Base-by-base conservation (phyloP, 2,329 filamentous ascomycete species). In the Fusarium nanum region DNA sequence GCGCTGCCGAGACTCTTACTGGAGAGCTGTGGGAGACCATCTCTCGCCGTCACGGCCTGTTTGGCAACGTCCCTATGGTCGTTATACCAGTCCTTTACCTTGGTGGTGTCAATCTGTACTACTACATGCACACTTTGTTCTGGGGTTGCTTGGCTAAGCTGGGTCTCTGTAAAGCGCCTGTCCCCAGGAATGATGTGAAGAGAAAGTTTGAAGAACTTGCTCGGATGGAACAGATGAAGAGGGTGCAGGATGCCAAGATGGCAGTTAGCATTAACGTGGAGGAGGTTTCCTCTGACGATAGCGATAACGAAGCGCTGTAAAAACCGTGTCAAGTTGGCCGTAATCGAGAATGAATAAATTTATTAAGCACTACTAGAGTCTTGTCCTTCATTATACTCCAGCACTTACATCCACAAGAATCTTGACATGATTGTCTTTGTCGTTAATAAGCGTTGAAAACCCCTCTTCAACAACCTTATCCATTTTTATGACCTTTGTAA, bases 401-500 rank as follows among this genome's bases (percentile, higher is more conserved):
- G 62, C 60, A 25, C 63, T 44, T 0, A 66, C 63, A 12, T 66
- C 61, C 3, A 66, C 63, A 25, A 66, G 13, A 11, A 66, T 66
- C 54, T 66, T 66, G 5, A 66, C 63, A 12, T 66, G 63, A 2
- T 66, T 66, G 4, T 66, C 61, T 4, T 66, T 66, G 3, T 66
- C 61, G 13, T 66, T 32, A 0, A 66, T 60, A 1, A 66, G 61
- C 0, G 63, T 54, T 4, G 42, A 48, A 5, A 66, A 66, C 0
- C 63, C 63, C 14, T 66, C 61, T 2, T 66, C 63, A 5, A 66
- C 63, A 16, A 66, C 55, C 42, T 60, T 37, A 4, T 66, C 42
- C 63, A 66, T 66, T n/a, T 66, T 66, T 0, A 66, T 66, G 5
- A 66, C 61, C 47, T 66, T 66, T 2, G 63, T 66, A 8, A 66